These are phyloP conservation scores for Vigna reflexopilosa DNA, from an alignment of 306 rosid genomes.

Conservation along the genomic window DNA sequence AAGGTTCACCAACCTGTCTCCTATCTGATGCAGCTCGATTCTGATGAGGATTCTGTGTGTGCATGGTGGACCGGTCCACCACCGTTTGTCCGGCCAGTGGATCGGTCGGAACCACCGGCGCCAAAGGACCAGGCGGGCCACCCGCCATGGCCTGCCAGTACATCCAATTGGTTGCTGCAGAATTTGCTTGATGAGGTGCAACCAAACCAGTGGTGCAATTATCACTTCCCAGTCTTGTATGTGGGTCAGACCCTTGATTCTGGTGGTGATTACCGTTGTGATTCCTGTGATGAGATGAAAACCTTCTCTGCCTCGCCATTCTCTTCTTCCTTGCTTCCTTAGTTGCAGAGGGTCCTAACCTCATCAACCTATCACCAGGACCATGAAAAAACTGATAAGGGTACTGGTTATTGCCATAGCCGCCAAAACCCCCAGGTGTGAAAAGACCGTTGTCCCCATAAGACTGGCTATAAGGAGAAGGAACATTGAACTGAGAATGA, in stretches of 20 bases:
- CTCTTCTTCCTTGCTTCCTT: conserved; percentile 96
- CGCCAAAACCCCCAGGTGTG: conserved; percentile 23
- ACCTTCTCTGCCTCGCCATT: conserved; percentile 88
- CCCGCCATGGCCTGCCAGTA: conserved; percentile 68
- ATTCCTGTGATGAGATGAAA: conserved; percentile 61
- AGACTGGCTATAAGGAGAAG: conserved; percentile 56
- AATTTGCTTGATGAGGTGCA: conserved; percentile 51
- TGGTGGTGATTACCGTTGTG: conserved; percentile 46
- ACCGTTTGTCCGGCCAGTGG: background rate
- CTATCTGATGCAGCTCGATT: conserved; percentile 47
- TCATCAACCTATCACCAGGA: conserved; percentile 59
- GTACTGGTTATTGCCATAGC: conserved; percentile 57
- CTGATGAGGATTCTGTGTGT: conserved; percentile 54
- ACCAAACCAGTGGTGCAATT: conserved; percentile 54
- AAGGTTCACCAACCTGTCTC: conserved; percentile 61
- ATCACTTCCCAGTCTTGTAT: conserved; percentile 53
- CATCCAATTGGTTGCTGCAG: conserved; percentile 63
- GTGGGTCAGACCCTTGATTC: conserved; percentile 52
- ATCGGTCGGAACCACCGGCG: conserved; percentile 43
- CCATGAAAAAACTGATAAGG: conserved; percentile 61
- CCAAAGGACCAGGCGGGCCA: conserved; percentile 32
- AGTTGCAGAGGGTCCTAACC: conserved; percentile 80
- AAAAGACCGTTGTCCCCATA: conserved; percentile 54
- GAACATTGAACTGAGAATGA: conserved; percentile 56
- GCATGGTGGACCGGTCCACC: conserved; percentile 54